Evolutionary conservation across 2,329 filamentous ascomycete genomes (phyloP).

Genomic region (Stromatinia cepivora): DNA sequence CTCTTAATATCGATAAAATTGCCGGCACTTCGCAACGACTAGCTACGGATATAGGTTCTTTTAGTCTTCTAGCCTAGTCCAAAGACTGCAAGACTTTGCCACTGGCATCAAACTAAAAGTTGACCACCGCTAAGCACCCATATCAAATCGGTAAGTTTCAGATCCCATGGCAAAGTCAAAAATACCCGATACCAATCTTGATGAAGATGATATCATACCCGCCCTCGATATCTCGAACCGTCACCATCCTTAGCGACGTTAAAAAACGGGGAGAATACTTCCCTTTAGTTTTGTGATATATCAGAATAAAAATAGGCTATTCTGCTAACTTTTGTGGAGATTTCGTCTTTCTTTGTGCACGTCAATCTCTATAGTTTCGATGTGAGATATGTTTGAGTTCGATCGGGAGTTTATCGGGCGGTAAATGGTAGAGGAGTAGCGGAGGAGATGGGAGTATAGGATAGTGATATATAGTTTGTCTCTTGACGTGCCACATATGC

Average conservation of each 20-base stretch:
- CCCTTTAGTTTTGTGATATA: background rate
- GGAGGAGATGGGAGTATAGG: background rate
- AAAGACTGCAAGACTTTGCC: background rate
- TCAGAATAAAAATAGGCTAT: background rate
- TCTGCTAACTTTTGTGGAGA: too few relatives aligned
- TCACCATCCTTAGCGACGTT: background rate
- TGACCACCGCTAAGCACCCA: accelerated
- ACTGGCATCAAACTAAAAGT: background rate
- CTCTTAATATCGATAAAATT: background rate
- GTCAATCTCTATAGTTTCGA: too few relatives aligned
- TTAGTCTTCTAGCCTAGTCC: background rate
- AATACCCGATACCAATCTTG: too few relatives aligned
- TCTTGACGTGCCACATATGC: background rate
- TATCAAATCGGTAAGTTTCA: background rate
- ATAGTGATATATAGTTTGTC: background rate
- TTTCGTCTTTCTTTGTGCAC: too few relatives aligned
- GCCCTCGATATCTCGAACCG: too few relatives aligned
- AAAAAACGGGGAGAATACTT: background rate
- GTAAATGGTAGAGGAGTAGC: too few relatives aligned
- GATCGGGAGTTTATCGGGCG: too few relatives aligned
- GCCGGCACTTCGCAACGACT: background rate
- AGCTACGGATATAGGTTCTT: too few relatives aligned
- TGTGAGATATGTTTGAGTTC: too few relatives aligned
- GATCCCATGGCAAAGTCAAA: background rate
- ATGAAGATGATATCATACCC: too few relatives aligned